phyloP scores from a whole-genome alignment of 176 grass and related monocot genomes.

The Carex pumila region DNA sequence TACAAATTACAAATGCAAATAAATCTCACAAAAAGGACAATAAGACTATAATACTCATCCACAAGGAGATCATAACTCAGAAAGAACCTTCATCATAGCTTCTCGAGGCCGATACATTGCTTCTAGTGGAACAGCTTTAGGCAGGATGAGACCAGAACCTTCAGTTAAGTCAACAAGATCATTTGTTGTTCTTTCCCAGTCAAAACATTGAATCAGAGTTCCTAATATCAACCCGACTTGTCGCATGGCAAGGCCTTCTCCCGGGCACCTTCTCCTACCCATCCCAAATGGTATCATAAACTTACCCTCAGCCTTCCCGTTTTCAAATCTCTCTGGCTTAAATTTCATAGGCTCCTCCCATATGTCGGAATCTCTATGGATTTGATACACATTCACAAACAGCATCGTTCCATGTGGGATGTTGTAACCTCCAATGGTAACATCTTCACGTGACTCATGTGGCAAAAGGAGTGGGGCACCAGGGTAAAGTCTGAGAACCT shows the following conservation, averaged over 20 bases:
- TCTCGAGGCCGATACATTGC: slow-evolving; percentile 5
- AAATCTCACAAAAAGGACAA: background rate
- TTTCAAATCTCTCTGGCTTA: slow-evolving; percentile 16
- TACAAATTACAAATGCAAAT: too few species aligned
- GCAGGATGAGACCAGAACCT: slow-evolving; percentile 14
- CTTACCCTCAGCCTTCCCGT: background rate
- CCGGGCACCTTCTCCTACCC: slow-evolving; percentile 25
- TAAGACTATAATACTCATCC: background rate
- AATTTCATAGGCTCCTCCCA: slow-evolving; percentile 21
- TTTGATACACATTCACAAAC: slow-evolving; percentile 24
- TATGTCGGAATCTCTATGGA: slow-evolving; percentile 14
- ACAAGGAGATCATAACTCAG: background rate
- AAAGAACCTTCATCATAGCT: slow-evolving; percentile 4
- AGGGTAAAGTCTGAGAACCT: slow-evolving; percentile 21
- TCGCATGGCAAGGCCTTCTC: slow-evolving; percentile 24
- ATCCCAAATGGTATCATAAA: slow-evolving; percentile 8
- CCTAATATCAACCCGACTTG: slow-evolving; percentile 14
- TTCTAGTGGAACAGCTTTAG: slow-evolving; percentile 16
- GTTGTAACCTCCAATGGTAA: slow-evolving; percentile 17
- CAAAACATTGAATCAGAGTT: slow-evolving; percentile 29
- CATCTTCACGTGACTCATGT: slow-evolving; percentile 20
- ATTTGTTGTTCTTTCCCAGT: slow-evolving; percentile 1
- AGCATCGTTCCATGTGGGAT: slow-evolving; percentile 17
- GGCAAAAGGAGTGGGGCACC: slow-evolving; percentile 6
- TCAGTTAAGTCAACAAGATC: slow-evolving; percentile 19